Evolutionary conservation across 352 stramenopile genomes (phyloP), one percentile per base, ranked within the genome.

Genomic region (Phytophthora fragariae): DNA sequence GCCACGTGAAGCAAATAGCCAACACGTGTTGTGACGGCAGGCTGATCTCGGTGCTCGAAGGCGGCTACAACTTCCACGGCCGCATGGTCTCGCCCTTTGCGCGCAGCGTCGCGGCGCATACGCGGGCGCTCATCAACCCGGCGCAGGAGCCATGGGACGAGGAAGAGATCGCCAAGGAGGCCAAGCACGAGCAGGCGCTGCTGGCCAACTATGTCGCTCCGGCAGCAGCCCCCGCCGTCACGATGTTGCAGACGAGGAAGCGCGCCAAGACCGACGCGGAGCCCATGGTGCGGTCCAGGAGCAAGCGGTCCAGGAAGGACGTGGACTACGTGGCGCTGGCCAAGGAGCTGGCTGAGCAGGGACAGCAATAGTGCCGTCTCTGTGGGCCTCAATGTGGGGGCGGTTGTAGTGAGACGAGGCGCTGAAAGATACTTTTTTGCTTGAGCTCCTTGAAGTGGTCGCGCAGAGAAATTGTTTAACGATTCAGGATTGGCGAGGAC

Each of bases 1-100:
- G 73, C 29, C 80, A 91, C 57, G 75, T 97, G 31, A 93, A 94
- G 69, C 85, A 82, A 41, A 79, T 96, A 12, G 90, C 89, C 15
- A 91, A 94, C 56, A 73, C 73, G 17, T 92, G 81, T 56, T 93
- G 89, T 60, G 52, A 92, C 9, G 90, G 90, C 12, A 76, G 89
- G 2, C 63, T 97, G 53, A 87, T 97, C 52, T 96, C 88, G 21
- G 90, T 97, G 46, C 75, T 97, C 10, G 90, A 97, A 53, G 90
- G 90, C 33, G 90, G 90, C 67, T 97, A 97, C 80, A 97, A 96
- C 54, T 93, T 94, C 55, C 83, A 97, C 57, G 89, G 86, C 3
- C 89, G 86, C 27, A 87, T 97, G 72, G 81, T 94, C 9, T 96
- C 89, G 10, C 84, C 87, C 17, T 95, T 97, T 47, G 89, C 88